Conservation (phyloP, 108 stramenopile genomes). For the Cylindrotheca fusiformis region DNA sequence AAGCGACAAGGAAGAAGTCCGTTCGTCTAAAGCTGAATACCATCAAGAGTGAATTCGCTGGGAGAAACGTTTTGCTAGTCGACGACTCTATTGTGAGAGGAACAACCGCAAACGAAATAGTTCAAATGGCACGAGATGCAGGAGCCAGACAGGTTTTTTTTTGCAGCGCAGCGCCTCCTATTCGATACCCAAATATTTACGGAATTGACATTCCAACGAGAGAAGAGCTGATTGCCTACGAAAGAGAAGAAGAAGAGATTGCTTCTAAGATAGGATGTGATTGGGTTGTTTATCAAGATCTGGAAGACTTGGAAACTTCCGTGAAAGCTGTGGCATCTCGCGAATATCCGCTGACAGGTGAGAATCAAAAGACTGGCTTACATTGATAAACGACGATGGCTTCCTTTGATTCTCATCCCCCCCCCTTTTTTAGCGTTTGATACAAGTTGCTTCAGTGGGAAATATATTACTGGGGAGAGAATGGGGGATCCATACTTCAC, state of each 20-base stretch:
- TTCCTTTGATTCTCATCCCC: constrained; percentile 1
- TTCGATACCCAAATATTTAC: constrained; percentile 98
- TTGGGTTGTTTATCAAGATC: constrained; percentile 84
- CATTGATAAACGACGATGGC: too few relatives aligned
- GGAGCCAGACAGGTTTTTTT: constrained; percentile 96
- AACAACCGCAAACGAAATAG: constrained; percentile 95
- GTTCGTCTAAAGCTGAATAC: constrained; percentile 99
- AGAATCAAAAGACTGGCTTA: constrained; percentile 4
- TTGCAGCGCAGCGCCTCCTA: constrained; percentile 94
- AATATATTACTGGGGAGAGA: constrained; percentile 88
- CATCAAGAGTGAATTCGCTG: constrained; percentile 90
- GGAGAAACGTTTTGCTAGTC: constrained; percentile 90
- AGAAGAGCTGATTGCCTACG: constrained; percentile 93
- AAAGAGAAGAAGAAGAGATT: constrained; percentile 85
- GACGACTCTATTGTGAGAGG: constrained; percentile 98
- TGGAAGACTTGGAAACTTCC: constrained; percentile 75
- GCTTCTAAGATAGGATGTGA: constrained; percentile 90
- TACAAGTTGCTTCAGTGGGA: constrained; percentile 94
- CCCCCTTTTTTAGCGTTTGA: constrained; percentile 62
- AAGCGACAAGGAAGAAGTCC: constrained; percentile 92
- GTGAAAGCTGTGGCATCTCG: constrained; percentile 32
- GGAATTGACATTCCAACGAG: constrained; percentile 98
- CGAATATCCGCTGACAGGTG: constrained; percentile 24
- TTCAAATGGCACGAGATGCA: constrained; percentile 98
- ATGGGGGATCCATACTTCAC: constrained; percentile 78